Base-by-base conservation (phyloP, 192 early-diverging fungal species). In the Coemansia sp. region DNA sequence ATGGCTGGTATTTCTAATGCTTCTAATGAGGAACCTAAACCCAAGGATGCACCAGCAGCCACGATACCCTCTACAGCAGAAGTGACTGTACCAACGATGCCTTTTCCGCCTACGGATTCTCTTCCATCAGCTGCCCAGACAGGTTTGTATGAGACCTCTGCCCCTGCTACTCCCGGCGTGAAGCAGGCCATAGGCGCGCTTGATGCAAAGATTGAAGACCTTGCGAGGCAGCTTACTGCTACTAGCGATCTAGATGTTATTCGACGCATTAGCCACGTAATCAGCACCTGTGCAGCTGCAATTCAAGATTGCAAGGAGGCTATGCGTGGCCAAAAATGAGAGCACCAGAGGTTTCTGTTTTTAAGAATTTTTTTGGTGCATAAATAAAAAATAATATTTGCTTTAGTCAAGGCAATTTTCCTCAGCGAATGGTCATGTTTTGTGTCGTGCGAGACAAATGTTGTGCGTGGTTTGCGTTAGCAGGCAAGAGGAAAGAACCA, bases 231-330 rank as follows among this genome's bases (percentile, higher is more conserved):
- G 54, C 58, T 78, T 34, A 27, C 58, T 5, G 53, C 62, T 18
- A 38, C 73, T 18, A 62, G 67, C 0, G 56, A 64, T 48, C 32
- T 55, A 44, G 54, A 49, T 12, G 67, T 65, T 30, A 69, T 74
- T 23, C 44, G 52, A 19, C 49, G 54, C 21, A 65, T 74, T 25
- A 62, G 57, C 58, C 57, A 52, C 21, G 67, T 67, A 28, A 74
- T 74, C 19, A 31, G 54, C 26, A 54, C 59, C 18, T 74, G 73
- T 7, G 73, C 73, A 18, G 49, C 52, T 28, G 67, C 73, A 7
- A 56, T 76, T 28, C 19, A 28, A 32, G 41, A 62, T 10, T 69
- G 63, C 62, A 68, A 59, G 5, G 10, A 26, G 21, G 61, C 52
- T n/a, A 12, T 27, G 23, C 21, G 21, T 49, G n/a, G 1, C 24